Conservation (phyloP, 202 grass and related monocot species). For the Hordeum pubiflorum region DNA sequence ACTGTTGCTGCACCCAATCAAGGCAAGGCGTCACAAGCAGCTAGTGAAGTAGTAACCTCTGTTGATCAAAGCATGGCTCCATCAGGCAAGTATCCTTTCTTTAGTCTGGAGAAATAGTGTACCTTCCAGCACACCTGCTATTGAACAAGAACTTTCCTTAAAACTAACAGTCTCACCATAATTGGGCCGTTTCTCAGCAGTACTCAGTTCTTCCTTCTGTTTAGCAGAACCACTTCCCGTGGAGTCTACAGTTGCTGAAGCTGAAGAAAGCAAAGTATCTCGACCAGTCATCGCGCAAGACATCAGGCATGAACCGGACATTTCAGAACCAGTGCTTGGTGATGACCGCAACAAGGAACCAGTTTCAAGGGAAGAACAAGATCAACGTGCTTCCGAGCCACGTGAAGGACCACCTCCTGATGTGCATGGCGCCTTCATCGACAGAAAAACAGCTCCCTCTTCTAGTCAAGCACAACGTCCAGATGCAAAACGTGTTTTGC, state of each 20-base stretch:
- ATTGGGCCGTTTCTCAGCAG: background rate
- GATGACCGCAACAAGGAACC: background rate
- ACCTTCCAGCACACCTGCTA: background rate
- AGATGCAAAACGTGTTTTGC: background rate
- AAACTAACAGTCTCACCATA: background rate
- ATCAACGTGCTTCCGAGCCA: background rate
- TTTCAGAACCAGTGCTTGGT: background rate
- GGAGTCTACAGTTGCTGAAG: background rate
- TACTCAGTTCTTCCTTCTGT: background rate
- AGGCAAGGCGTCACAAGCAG: constrained; percentile 7
- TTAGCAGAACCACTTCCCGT: background rate
- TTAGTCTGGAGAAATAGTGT: background rate
- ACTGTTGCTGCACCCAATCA: constrained; percentile 5
- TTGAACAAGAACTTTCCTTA: background rate
- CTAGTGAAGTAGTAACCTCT: background rate
- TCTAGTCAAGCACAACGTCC: too few species aligned
- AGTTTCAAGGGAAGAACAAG: background rate
- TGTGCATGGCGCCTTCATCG: background rate
- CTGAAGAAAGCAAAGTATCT: too few species aligned
- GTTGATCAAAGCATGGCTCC: background rate
- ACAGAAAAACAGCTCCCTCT: background rate
- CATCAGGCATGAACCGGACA: background rate
- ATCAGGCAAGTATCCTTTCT: background rate
- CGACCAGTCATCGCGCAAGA: background rate
- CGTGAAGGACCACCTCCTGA: background rate